A percentile compares a stretch with the other conserved stretches of the same genome.
Conservation (phyloP, 1,284 basidiomycete species). For the Leccinum fuscescens region DNA sequence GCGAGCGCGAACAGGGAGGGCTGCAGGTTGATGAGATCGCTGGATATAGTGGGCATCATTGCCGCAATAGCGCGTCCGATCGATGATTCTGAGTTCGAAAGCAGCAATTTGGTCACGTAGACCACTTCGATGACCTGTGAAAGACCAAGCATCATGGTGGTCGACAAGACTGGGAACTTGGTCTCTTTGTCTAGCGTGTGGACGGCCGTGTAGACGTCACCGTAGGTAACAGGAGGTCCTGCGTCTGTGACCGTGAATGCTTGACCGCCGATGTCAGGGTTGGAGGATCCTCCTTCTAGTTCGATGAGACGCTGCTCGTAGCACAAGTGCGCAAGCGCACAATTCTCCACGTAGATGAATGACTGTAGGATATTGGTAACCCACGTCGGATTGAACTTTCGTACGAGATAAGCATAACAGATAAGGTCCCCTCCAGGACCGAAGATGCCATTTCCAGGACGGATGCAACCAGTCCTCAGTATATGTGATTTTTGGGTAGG, state of each 20-base stretch:
- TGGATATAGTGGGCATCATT: constrained; percentile 48
- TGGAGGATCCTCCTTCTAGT: constrained; percentile 38
- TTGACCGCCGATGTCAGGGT: constrained; percentile 69
- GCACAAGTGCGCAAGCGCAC: constrained; percentile 62
- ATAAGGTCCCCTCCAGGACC: constrained; percentile 72
- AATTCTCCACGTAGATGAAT: constrained; percentile 73
- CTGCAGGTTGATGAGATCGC: constrained; percentile 64
- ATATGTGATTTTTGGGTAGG: constrained; percentile 32
- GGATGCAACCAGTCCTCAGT: constrained; percentile 65
- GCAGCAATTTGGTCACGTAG: constrained; percentile 45
- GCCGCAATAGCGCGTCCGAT: constrained; percentile 35
- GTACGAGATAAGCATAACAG: constrained; percentile 58
- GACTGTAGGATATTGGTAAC: constrained; percentile 54
- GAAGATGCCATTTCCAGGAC: constrained; percentile 73
- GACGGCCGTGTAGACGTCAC: constrained; percentile 56
- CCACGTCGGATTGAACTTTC: constrained; percentile 63
- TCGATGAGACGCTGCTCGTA: constrained; percentile 67
- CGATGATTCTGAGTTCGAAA: constrained; percentile 33
- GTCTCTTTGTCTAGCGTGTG: constrained; percentile 50
- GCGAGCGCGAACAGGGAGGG: constrained; percentile 66
- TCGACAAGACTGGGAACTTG: constrained; percentile 50
- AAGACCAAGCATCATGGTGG: constrained; percentile 53
- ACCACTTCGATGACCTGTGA: constrained; percentile 55
- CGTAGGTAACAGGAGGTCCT: constrained; percentile 56
- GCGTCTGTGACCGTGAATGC: constrained; percentile 64